Base-by-base conservation (phyloP, 2,329 filamentous ascomycete species). In the Talaromyces sp. region DNA sequence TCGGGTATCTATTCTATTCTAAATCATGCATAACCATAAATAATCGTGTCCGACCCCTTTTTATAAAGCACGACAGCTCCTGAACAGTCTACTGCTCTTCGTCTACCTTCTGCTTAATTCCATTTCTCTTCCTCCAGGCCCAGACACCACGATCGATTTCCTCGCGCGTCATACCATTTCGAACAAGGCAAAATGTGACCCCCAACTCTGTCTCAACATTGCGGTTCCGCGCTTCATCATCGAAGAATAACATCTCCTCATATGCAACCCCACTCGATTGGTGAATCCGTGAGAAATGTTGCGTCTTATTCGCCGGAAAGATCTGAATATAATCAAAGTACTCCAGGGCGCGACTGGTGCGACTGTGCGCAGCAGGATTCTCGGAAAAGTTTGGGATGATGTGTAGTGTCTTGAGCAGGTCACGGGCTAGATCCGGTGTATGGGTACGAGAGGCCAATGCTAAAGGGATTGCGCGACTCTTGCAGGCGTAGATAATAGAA, bases 181-280 rank as follows among this genome's bases (percentile, higher is more conserved):
- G 77, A 0, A 97, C 87, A 45, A 97, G 75, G 67, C 85, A 86
- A 84, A 97, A 96, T 0, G 88, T 89, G 3, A 96, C 88, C 0
- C 92, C 92, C 45, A 97, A 66, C 41, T 81, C 77, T 1, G 69
- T 74, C 73, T 88, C 84, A 1, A 96, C 93, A 68, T 97, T 91
- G 52, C 84, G 80, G 68, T 97, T 97, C 55, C 93, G 77, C 47
- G 81, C 80, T 81, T 97, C 93, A 64, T 97, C 93, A 64, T 97
- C 93, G 62, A 97, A 97, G 72, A 97, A 97, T 30, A 97, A 71
- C 87, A 97, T 96, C 43, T 97, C 90, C 58, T 88, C 82, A 66
- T 85, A 96, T 5, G 78, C 75, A 2, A 97, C 72, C 1, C 85
- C 86, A 13, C 88, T 91, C 51, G 84, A 80, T 69, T 86, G 83